Evolutionary conservation across 108 stramenopile species (phyloP).

Genomic region (Cyclotella cryptica): DNA sequence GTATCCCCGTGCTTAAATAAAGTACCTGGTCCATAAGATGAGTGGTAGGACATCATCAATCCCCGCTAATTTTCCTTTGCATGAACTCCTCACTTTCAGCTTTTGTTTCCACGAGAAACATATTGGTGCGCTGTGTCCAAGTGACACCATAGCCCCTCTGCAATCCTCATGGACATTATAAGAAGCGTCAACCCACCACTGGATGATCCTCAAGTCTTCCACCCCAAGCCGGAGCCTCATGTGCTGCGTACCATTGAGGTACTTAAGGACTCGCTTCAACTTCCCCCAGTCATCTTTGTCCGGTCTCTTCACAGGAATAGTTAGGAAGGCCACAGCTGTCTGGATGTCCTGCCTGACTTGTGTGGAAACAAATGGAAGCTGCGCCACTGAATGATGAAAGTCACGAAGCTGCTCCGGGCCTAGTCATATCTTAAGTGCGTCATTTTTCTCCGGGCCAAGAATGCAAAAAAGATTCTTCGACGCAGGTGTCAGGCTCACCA

Average conservation of each 20-base stretch:
- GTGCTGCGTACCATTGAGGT: not conserved
- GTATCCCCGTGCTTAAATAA: not conserved
- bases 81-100: not conserved
- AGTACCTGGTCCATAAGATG: not conserved
- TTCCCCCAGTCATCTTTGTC: constrained; percentile 1
- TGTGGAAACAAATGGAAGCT: not conserved
- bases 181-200: not conserved
- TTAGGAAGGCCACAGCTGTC: constrained; percentile 2
- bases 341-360: not conserved
- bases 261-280: not conserved
- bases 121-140: not conserved
- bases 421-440: not conserved
- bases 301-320: not conserved
- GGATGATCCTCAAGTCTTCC: not conserved
- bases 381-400: not conserved
- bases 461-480: constrained; percentile 6
- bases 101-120: constrained; percentile 3
- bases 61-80: not conserved
- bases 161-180: not conserved
- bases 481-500: not conserved
- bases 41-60: not conserved
- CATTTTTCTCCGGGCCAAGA: not conserved
- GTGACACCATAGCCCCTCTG: not conserved
- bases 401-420: not conserved
- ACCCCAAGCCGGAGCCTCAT: not conserved